These are phyloP conservation scores for Wallacemonas sp. DNA, from an alignment of 208 protist genomes.

Conservation along the genomic window DNA sequence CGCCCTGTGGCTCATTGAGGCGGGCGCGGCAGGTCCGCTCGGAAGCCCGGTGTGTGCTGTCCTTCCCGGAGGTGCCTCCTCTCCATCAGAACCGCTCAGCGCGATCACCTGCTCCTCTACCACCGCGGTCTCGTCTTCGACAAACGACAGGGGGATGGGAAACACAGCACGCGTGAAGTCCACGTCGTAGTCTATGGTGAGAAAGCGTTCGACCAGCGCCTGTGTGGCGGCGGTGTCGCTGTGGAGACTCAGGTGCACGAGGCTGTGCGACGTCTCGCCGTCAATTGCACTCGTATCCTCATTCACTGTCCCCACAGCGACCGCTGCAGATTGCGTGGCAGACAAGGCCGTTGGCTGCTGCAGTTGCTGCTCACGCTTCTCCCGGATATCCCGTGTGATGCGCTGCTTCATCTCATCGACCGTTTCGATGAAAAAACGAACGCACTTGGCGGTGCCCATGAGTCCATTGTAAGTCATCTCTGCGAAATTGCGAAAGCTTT, in stretches of 20 bases:
- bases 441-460: conserved; percentile 54
- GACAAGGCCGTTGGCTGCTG: conserved; percentile 8
- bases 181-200: conserved; percentile 85
- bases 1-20: no score
- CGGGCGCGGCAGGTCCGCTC: no score
- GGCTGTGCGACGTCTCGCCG: conserved; percentile 8
- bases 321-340: conserved; percentile 13
- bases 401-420: conserved; percentile 69
- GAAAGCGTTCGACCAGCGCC: conserved; percentile 51
- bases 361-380: conserved; percentile 10
- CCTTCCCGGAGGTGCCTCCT: neutral
- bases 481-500: conserved; percentile 59
- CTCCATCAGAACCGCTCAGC: conserved; percentile 2
- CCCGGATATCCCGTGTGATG: conserved; percentile 52
- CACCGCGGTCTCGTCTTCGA: neutral
- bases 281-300: neutral
- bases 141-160: conserved; percentile 48
- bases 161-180: conserved; percentile 88
- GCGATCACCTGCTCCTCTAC: neutral
- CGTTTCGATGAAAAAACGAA: conserved; percentile 79
- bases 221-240: conserved; percentile 26
- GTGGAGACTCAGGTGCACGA: conserved; percentile 32
- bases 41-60: neutral
- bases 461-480: conserved; percentile 82
- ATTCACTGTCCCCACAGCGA: no score